Percentiles rank a stretch among this genome's conserved stretches.
Evolutionary conservation across 768 basidiomycete genomes (phyloP).

Genomic region (Suillus lakei): DNA sequence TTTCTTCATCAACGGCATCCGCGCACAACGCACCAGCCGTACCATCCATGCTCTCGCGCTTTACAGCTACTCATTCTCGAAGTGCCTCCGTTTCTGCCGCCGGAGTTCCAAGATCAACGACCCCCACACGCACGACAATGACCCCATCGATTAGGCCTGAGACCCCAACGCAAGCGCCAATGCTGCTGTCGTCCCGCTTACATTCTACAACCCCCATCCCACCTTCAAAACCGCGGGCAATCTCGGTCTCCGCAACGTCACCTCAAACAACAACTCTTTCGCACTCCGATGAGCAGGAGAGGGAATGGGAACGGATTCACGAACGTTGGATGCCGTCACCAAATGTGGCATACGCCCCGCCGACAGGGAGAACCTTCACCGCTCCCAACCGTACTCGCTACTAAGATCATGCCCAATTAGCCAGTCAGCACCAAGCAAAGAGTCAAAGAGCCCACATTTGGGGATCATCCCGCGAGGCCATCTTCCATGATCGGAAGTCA

Average conservation of each 20-base stretch:
- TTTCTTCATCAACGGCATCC: slow-evolving; percentile 33
- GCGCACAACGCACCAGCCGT: slow-evolving; percentile 40
- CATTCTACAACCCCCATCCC: slow-evolving; percentile 33
- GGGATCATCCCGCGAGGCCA: no score
- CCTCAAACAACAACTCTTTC: slow-evolving; percentile 63
- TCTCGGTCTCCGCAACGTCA: slow-evolving; percentile 50
- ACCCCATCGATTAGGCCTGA: slow-evolving; percentile 29
- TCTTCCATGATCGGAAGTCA: not conserved
- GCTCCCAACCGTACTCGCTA: slow-evolving; percentile 26
- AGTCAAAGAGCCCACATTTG: not conserved
- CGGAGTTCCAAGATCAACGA: slow-evolving; percentile 36
- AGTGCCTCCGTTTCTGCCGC: slow-evolving; percentile 56
- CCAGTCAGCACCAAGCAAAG: not conserved
- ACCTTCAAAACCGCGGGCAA: slow-evolving; percentile 51
- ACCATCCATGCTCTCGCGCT: slow-evolving; percentile 54
- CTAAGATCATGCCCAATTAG: not conserved
- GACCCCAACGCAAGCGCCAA: slow-evolving; percentile 18
- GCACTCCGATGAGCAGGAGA: slow-evolving; percentile 66
- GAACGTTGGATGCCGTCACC: not conserved
- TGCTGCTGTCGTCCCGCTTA: slow-evolving; percentile 31
- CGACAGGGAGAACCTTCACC: not conserved
- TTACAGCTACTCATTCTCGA: slow-evolving; percentile 57
- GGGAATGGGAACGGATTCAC: slow-evolving; percentile 32
- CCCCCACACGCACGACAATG: slow-evolving; percentile 32
- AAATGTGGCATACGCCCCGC: not conserved